A percentile compares a stretch with the other conserved stretches of the same genome.
phyloP scores from a whole-genome alignment of 306 rosid genomes.

The Quercus gilva region DNA sequence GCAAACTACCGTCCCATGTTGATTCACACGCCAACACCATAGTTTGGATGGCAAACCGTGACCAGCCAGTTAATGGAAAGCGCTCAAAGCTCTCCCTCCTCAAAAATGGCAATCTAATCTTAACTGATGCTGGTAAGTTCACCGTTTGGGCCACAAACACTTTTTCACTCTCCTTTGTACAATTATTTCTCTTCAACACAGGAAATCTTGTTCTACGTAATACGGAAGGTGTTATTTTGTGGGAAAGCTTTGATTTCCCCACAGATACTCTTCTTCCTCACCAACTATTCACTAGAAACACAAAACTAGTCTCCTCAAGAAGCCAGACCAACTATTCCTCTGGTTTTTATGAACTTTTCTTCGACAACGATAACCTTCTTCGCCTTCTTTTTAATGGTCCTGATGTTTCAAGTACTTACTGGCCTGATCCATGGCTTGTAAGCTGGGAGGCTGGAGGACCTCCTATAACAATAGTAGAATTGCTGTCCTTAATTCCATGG shows the following conservation, averaged over 20 bases:
- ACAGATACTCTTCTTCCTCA: conserved; percentile 51
- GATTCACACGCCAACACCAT: conserved; percentile 8
- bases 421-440: conserved; percentile 48
- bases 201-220: conserved; percentile 40
- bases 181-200: conserved; percentile 20
- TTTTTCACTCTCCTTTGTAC: too few relatives aligned
- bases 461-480: conserved; percentile 43
- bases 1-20: not conserved
- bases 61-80: conserved; percentile 40
- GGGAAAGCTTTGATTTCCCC: conserved; percentile 53
- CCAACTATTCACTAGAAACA: conserved; percentile 34
- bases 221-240: conserved; percentile 12
- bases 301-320: conserved; percentile 42
- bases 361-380: conserved; percentile 44
- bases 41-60: conserved; percentile 52
- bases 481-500: conserved; percentile 39
- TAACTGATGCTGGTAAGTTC: conserved; percentile 31
- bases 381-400: conserved; percentile 49
- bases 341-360: conserved; percentile 45
- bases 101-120: conserved; percentile 31
- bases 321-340: conserved; percentile 47
- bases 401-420: conserved; percentile 48
- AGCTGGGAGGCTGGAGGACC: conserved; percentile 33
- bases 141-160: conserved; percentile 45
- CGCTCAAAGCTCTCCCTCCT: conserved; percentile 44